These are phyloP conservation scores for Cordyceps javanica DNA, from an alignment of 2,329 filamentous ascomycete genomes.

Conservation along the genomic window DNA sequence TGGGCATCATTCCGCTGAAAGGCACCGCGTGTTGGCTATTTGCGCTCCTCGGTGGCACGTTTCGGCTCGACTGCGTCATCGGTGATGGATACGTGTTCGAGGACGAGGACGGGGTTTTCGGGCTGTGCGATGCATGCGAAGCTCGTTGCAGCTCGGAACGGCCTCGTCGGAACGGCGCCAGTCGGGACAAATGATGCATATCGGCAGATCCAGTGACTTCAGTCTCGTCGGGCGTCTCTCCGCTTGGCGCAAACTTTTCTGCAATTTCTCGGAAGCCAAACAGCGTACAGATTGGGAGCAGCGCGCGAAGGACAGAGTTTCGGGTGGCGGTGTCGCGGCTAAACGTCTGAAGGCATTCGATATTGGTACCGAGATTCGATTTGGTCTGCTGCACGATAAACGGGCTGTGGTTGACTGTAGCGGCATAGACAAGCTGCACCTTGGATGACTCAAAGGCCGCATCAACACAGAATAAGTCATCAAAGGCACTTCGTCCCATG, in stretches of 20 bases:
- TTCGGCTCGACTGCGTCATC: constrained; percentile 15
- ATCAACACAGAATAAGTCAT: constrained; percentile 20
- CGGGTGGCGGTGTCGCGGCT: constrained; percentile 16
- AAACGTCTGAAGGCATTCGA: constrained; percentile 17
- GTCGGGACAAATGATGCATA: constrained; percentile 17
- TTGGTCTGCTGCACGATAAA: constrained; percentile 16
- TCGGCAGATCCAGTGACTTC: constrained; percentile 19
- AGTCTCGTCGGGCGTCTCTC: constrained; percentile 7
- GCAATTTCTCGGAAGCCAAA: constrained; percentile 19
- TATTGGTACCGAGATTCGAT: constrained; percentile 18
- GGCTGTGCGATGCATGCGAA: constrained; percentile 12
- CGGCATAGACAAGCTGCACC: constrained; percentile 22
- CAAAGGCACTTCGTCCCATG: constrained; percentile 15
- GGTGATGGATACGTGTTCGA: constrained; percentile 12
- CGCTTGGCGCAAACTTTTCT: constrained; percentile 15
- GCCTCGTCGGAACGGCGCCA: constrained; percentile 18
- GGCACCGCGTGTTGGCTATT: not conserved
- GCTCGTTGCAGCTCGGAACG: constrained; percentile 14
- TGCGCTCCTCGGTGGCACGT: not conserved
- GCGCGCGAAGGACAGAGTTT: constrained; percentile 16
- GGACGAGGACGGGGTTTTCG: constrained; percentile 13
- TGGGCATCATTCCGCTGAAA: constrained; percentile 12
- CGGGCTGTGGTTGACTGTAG: constrained; percentile 18
- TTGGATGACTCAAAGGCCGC: constrained; percentile 22
- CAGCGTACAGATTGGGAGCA: constrained; percentile 18